Evolutionary conservation across 2,329 filamentous ascomycete species (phyloP).

Genomic region (Colletotrichum noveboracense): DNA sequence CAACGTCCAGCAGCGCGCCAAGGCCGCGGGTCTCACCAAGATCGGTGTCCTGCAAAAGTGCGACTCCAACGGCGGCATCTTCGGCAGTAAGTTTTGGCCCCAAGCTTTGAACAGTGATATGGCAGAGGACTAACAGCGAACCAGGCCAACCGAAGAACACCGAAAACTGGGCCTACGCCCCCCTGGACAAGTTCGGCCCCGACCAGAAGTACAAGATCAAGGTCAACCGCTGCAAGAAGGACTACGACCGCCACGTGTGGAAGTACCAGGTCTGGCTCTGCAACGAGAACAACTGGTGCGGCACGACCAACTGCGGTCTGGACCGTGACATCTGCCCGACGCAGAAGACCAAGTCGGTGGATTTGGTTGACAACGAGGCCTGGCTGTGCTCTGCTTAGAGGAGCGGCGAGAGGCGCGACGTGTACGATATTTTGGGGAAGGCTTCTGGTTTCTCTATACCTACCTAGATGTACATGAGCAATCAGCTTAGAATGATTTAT

Average conservation of each 20-base stretch:
- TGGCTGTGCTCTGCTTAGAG: not conserved
- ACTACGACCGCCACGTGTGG: not conserved
- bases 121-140: too few species aligned
- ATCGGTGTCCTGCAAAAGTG: not conserved
- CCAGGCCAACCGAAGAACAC: not conserved
- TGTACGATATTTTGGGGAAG: not conserved
- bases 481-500: not conserved
- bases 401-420: fast-evolving
- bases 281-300: not conserved
- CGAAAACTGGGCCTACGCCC: not conserved
- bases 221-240: slow-evolving; percentile 1
- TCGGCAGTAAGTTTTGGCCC: not conserved
- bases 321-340: not conserved
- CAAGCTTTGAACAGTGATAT: too few species aligned
- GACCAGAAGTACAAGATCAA: not conserved
- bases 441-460: not conserved
- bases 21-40: not conserved
- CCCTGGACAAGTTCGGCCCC: not conserved
- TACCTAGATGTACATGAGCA: not conserved
- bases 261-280: slow-evolving; percentile 3
- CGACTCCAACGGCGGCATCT: not conserved
- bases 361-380: not conserved
- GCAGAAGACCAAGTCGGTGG: not conserved
- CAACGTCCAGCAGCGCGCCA: not conserved
- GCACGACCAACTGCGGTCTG: not conserved